Evolutionary conservation across 495 filamentous ascomycete species (phyloP).

Genomic region (Hypoxylon subgilvum): DNA sequence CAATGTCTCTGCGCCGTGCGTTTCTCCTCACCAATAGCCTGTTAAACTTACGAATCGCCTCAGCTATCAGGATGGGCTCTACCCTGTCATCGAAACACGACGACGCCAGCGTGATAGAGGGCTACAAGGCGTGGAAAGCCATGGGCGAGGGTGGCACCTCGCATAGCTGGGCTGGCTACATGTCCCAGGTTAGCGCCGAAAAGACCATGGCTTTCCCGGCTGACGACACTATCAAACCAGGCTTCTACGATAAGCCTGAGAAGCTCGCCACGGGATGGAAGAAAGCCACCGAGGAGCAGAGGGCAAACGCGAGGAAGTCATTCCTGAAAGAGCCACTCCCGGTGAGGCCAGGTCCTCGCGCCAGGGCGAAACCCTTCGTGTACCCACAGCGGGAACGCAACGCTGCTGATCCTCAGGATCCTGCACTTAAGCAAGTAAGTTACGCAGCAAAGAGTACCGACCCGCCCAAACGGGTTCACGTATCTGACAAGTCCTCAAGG

Average conservation of each 20-base stretch:
- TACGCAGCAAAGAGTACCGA: not conserved
- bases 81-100: slow-evolving; percentile 9
- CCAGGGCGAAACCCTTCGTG: slow-evolving; percentile 19
- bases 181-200: slow-evolving; percentile 15
- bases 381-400: slow-evolving; percentile 33
- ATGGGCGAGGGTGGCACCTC: slow-evolving; percentile 26
- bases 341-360: slow-evolving; percentile 20
- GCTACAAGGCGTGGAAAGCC: slow-evolving; percentile 21
- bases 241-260: slow-evolving; percentile 24
- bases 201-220: slow-evolving; percentile 18
- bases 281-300: slow-evolving; percentile 28
- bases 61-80: slow-evolving; percentile 1
- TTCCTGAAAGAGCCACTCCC: slow-evolving; percentile 25
- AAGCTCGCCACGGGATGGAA: slow-evolving; percentile 24
- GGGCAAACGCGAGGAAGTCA: slow-evolving; percentile 13
- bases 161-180: slow-evolving; percentile 10
- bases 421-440: slow-evolving; percentile 17
- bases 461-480: not conserved
- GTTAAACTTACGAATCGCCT: slow-evolving; percentile 1
- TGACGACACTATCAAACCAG: slow-evolving; percentile 26
- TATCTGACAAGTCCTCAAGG: slow-evolving; percentile 14
- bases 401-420: slow-evolving; percentile 20
- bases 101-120: slow-evolving; percentile 11
- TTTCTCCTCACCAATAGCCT: slow-evolving; percentile 5
- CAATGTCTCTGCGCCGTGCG: slow-evolving; percentile 3